Percentiles rank a stretch among this genome's conserved stretches.
phyloP scores from a whole-genome alignment of 352 stramenopile genomes.

The Phytophthora boehmeriae region DNA sequence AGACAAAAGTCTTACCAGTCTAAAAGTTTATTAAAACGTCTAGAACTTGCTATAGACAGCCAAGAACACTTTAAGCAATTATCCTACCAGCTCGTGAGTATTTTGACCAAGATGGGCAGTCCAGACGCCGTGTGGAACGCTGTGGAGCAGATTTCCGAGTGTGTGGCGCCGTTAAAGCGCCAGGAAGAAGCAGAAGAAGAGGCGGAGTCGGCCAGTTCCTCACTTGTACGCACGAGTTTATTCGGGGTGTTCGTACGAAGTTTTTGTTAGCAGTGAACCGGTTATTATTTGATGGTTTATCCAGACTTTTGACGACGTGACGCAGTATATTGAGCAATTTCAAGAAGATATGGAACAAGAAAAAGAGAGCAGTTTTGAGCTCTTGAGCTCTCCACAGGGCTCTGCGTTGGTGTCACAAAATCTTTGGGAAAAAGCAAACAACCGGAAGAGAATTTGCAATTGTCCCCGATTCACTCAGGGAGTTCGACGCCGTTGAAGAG shows the following conservation, averaged over 20 bases:
- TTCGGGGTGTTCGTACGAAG: slow-evolving; percentile 74
- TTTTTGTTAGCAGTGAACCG: slow-evolving; percentile 61
- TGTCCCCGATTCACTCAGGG: slow-evolving; percentile 38
- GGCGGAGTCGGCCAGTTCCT: slow-evolving; percentile 51
- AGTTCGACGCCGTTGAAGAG: slow-evolving; percentile 16
- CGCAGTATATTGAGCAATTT: slow-evolving; percentile 56
- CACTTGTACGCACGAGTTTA: slow-evolving; percentile 57
- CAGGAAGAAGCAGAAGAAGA: slow-evolving; percentile 24
- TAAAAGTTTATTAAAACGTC: slow-evolving; percentile 51
- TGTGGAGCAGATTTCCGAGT: slow-evolving; percentile 71
- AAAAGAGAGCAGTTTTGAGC: slow-evolving; percentile 29
- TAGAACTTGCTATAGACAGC: slow-evolving; percentile 45
- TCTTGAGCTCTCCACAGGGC: slow-evolving; percentile 17
- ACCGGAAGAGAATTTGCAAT: slow-evolving; percentile 34
- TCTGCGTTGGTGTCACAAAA: slow-evolving; percentile 22
- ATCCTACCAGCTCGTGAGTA: slow-evolving; percentile 49
- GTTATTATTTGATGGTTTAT: slow-evolving; percentile 75
- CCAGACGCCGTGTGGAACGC: slow-evolving; percentile 68
- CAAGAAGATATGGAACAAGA: slow-evolving; percentile 36
- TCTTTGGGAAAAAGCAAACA: slow-evolving; percentile 34
- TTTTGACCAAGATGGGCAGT: slow-evolving; percentile 62
- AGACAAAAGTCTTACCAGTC: slow-evolving; percentile 24
- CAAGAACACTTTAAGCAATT: slow-evolving; percentile 49
- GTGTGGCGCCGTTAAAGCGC: slow-evolving; percentile 45
- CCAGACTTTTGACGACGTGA: slow-evolving; percentile 66